Conservation (phyloP, 805 yeast species). For the Ogataea sp. region DNA sequence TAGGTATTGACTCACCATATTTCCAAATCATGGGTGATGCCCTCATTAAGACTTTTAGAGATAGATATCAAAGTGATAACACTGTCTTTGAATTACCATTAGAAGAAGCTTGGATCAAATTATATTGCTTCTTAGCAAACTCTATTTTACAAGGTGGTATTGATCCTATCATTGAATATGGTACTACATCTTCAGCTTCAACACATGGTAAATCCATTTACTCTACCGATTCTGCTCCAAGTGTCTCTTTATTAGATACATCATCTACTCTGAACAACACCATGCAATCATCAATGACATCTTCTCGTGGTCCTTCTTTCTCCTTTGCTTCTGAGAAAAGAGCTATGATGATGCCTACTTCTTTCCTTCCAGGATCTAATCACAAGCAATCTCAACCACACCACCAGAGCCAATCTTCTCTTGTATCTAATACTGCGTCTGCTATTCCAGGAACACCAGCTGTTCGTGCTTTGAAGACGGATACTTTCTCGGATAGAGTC, state of each 20-base stretch:
- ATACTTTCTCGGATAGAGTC: background rate
- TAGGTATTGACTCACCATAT: constrained; percentile 62
- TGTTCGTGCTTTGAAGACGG: background rate
- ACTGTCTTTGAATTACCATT: constrained; percentile 46
- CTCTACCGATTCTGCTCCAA: background rate
- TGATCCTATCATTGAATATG: constrained; percentile 35
- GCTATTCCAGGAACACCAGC: background rate
- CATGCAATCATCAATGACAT: no score
- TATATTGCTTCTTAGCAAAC: constrained; percentile 63
- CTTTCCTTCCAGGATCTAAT: background rate
- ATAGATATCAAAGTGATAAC: constrained; percentile 35
- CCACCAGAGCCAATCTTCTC: no score
- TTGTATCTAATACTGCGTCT: no score
- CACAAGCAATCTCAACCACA: no score
- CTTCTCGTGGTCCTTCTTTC: no score
- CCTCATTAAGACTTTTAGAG: constrained; percentile 57
- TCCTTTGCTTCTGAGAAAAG: no score
- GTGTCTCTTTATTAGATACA: background rate
- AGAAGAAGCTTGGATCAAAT: constrained; percentile 64
- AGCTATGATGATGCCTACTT: background rate
- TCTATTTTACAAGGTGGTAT: constrained; percentile 54
- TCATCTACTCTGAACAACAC: background rate
- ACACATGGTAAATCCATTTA: no score
- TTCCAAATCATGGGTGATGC: constrained; percentile 72
- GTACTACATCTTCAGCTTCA: background rate